Evolutionary conservation across 306 rosid genomes (phyloP), one percentile per base, ranked within the genome.

Genomic region (Luffa acutangula): DNA sequence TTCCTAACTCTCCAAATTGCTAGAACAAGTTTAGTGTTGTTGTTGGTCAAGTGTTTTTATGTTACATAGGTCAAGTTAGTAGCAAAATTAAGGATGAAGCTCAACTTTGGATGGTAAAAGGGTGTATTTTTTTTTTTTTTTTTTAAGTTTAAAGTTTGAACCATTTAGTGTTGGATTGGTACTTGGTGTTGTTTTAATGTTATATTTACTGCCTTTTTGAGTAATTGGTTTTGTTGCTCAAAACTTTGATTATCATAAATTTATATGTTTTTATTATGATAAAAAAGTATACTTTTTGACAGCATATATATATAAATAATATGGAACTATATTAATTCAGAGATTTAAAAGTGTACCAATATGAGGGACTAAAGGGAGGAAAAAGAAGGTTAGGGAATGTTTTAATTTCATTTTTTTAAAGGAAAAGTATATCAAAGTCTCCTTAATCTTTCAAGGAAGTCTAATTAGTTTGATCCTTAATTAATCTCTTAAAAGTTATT

Each of bases 1-100:
- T 90, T 81, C 84, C 90, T 25, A 81, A 84, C 33, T 83, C 88
- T 66, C 75, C 91, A 9, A 78, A 80, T 25, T 88, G 92, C 82
- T 88, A 83, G 56, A 45, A 13, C 4, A 70, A 42, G 53, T 42
- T 25, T 25, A 1, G 0, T 25, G 31, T 25, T 25, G 15, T n/a
- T 15, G 21, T 20, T 37, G 5, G 39, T 39, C 0, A 15, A 17
- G 21, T 17, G 46, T 12, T 10, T 43, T 70, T 0, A 62, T 31
- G 42, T 62, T 62, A 1, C 14, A 14, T 52, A 25, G 33, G 12
- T 12, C 31, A 25, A 25, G 69, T 49, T 49, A 49, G 53, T 49
- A 57, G 31, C 9, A 13, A 12, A 12, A 25, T 25, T 25, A 25
- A 13, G 18, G 13, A 51, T 10, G 56, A 13, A 51, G 62, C 12